Evolutionary conservation across 192 early-diverging fungal genomes (phyloP).

Genomic region (Geranomyces variabilis): DNA sequence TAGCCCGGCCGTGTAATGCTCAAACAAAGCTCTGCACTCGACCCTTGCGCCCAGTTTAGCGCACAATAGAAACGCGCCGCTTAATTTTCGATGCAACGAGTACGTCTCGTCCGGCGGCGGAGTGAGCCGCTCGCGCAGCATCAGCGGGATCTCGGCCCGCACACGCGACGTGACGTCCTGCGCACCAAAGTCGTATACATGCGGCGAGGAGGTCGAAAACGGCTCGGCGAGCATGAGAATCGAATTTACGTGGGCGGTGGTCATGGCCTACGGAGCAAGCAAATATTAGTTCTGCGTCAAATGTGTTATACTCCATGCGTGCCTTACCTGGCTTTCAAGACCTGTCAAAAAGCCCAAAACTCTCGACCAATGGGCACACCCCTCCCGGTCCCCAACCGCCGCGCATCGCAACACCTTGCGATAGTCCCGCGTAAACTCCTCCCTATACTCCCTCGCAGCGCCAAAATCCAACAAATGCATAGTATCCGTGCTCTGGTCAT

Average conservation of each 20-base stretch:
- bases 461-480: constrained; percentile 95
- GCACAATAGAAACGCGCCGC: constrained; percentile 90
- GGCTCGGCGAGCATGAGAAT: constrained; percentile 86
- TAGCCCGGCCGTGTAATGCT: constrained; percentile 5
- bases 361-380: constrained; percentile 72
- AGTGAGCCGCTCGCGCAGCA: constrained; percentile 90
- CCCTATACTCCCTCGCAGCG: constrained; percentile 79
- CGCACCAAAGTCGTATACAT: constrained; percentile 76
- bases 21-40: constrained; percentile 44
- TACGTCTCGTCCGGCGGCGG: constrained; percentile 99
- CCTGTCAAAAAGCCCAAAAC: constrained; percentile 93
- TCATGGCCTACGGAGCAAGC: constrained; percentile 72
- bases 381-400: constrained; percentile 70
- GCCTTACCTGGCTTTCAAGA: constrained; percentile 78
- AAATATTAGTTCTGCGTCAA: no score
- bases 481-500: constrained; percentile 65
- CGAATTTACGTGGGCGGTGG: constrained; percentile 84
- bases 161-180: constrained; percentile 85
- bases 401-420: constrained; percentile 75
- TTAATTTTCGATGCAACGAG: constrained; percentile 91
- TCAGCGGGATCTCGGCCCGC: constrained; percentile 87
- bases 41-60: constrained; percentile 73
- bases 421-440: constrained; percentile 78
- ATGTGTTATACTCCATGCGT: no score
- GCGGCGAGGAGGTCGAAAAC: constrained; percentile 51